A percentile compares a stretch with the other conserved stretches of the same genome.
These are phyloP conservation scores for Hypomyces perniciosus DNA, from an alignment of 2,329 filamentous ascomycete species.

Conservation along the genomic window DNA sequence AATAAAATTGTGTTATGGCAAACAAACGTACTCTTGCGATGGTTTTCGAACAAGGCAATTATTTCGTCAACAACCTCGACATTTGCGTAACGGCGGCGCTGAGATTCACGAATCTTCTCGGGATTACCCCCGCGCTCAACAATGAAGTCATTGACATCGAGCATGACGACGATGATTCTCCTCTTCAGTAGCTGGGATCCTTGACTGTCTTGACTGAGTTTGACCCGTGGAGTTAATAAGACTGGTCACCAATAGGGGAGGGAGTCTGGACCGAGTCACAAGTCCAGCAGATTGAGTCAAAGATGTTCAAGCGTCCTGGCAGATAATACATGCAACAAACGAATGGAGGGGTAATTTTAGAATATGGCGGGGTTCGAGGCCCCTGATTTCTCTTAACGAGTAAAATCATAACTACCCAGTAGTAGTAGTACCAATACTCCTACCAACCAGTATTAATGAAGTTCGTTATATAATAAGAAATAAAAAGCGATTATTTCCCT, in stretches of 20 bases:
- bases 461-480: neutral
- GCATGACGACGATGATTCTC: conserved; percentile 47
- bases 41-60: conserved; percentile 79
- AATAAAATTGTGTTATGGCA: neutral
- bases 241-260: neutral
- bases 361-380: neutral
- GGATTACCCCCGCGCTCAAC: conserved; percentile 85
- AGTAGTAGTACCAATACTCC: no score
- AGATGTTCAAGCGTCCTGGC: neutral
- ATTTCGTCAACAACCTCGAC: conserved; percentile 87
- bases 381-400: no score
- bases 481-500: neutral
- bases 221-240: no score
- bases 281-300: neutral
- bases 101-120: conserved; percentile 85
- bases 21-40: conserved; percentile 58
- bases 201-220: no score
- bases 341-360: neutral
- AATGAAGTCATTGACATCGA: conserved; percentile 75
- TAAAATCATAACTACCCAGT: no score
- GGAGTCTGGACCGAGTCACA: neutral
- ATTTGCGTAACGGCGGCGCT: conserved; percentile 72
- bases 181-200: neutral
- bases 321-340: neutral
- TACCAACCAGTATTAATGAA: neutral